Percentiles rank a stretch among this genome's conserved stretches.
Conservation (phyloP, 2,329 filamentous ascomycete genomes). For the Neopestalotiopsis clavispora region DNA sequence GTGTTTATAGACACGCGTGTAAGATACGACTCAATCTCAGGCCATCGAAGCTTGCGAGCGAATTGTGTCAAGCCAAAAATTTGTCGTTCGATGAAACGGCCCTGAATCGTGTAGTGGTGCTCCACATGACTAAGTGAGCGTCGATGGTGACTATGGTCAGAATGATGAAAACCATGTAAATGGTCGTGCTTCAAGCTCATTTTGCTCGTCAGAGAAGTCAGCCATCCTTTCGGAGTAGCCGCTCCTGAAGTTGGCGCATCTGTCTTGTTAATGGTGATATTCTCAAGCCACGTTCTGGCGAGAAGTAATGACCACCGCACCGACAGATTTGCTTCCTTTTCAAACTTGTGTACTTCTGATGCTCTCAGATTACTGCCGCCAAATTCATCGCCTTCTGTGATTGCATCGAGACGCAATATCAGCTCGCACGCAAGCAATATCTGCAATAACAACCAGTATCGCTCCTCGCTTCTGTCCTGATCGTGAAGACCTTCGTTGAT, state of each 20-base stretch:
- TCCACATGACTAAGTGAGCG: slow-evolving; percentile 35
- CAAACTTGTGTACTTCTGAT: slow-evolving; percentile 64
- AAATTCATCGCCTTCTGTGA: slow-evolving; percentile 64
- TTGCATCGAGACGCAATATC: slow-evolving; percentile 66
- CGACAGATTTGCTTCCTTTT: slow-evolving; percentile 63
- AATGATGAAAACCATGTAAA: slow-evolving; percentile 39
- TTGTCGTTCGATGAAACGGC: slow-evolving; percentile 62
- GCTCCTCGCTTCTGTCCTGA: slow-evolving; percentile 62
- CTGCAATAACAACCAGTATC: slow-evolving; percentile 71
- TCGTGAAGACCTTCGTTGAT: slow-evolving; percentile 53
- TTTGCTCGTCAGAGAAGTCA: slow-evolving; percentile 61
- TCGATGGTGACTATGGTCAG: slow-evolving; percentile 41
- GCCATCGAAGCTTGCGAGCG: slow-evolving; percentile 66
- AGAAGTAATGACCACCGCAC: slow-evolving; percentile 71
- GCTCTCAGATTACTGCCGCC: slow-evolving; percentile 56
- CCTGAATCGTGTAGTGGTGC: slow-evolving; percentile 55
- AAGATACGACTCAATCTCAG: slow-evolving; percentile 59
- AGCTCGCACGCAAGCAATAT: slow-evolving; percentile 69
- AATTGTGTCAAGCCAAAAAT: slow-evolving; percentile 67
- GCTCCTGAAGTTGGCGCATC: slow-evolving; percentile 40
- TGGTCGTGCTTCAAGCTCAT: slow-evolving; percentile 49
- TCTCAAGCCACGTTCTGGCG: slow-evolving; percentile 70
- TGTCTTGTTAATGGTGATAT: slow-evolving; percentile 61
- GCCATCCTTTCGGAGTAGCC: slow-evolving; percentile 50
- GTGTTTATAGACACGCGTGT: slow-evolving; percentile 54